Conservation (phyloP, 2,329 filamentous ascomycete genomes). For the Aspergillus sp. region DNA sequence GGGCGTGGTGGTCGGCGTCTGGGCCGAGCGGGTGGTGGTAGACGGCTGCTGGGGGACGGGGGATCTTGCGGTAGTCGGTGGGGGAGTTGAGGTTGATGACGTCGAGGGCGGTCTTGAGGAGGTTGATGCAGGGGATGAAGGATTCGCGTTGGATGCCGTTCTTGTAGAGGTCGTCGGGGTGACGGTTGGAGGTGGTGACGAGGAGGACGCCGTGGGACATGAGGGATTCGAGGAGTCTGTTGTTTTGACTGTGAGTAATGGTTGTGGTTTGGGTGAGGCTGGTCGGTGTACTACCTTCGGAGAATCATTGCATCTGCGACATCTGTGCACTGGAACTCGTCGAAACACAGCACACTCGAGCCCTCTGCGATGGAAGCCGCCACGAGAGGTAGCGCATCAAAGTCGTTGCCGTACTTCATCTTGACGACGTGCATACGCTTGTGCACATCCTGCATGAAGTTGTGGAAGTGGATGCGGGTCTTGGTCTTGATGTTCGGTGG, state of each 20-base stretch:
- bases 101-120: slow-evolving; percentile 79
- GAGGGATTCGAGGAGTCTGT: slow-evolving; percentile 74
- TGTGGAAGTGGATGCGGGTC: slow-evolving; percentile 96
- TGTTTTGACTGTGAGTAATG: not conserved
- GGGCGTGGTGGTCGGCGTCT: slow-evolving; percentile 75
- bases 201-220: slow-evolving; percentile 98
- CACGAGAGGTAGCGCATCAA: slow-evolving; percentile 88
- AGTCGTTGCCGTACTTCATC: slow-evolving; percentile 81
- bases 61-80: slow-evolving; percentile 97
- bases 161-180: slow-evolving; percentile 94
- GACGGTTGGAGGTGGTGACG: slow-evolving; percentile 94
- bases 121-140: slow-evolving; percentile 91
- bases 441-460: slow-evolving; percentile 99
- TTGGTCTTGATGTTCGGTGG: slow-evolving; percentile 77
- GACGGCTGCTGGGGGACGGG: slow-evolving; percentile 86
- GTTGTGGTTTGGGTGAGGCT: slow-evolving; percentile 18
- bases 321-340: slow-evolving; percentile 98
- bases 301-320: slow-evolving; percentile 99
- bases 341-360: slow-evolving; percentile 88
- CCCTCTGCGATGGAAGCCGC: slow-evolving; percentile 90
- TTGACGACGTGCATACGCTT: slow-evolving; percentile 87
- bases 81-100: slow-evolving; percentile 94
- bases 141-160: slow-evolving; percentile 96
- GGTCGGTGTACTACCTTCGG: slow-evolving; percentile 55
- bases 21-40: slow-evolving; percentile 87